Percentiles rank a stretch among this genome's conserved stretches.
These are phyloP conservation scores for Lactuca sativa DNA, from an alignment of 129 eudicot genomes.

Conservation along the genomic window DNA sequence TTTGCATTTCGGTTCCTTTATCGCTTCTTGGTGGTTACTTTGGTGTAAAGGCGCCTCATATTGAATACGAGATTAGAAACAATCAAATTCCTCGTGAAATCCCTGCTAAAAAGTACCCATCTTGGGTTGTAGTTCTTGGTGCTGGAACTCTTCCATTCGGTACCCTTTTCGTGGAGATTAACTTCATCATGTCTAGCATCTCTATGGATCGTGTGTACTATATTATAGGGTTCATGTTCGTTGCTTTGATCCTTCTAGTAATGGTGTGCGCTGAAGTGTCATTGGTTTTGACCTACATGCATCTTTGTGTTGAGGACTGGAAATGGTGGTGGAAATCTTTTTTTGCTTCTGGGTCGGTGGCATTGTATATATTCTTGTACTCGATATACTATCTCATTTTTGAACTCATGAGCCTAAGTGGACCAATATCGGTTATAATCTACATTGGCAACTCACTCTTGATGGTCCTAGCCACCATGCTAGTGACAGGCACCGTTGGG, in stretches of 20 bases:
- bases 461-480: conserved; percentile 45
- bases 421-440: conserved; percentile 39
- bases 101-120: conserved; percentile 64
- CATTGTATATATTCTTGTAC: conserved; percentile 43
- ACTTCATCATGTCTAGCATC: conserved; percentile 47
- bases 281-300: conserved; percentile 37
- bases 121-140: conserved; percentile 78
- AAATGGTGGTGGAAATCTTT: conserved; percentile 55
- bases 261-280: conserved; percentile 43
- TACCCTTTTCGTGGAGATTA: conserved; percentile 45
- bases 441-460: conserved; percentile 43
- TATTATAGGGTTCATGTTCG: conserved; percentile 39
- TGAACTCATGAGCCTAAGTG: conserved; percentile 45
- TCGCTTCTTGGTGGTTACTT: conserved; percentile 44
- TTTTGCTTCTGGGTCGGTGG: conserved; percentile 49
- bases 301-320: conserved; percentile 39
- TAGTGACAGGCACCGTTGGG: conserved; percentile 43
- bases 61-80: conserved; percentile 50
- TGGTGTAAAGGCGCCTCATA: conserved; percentile 44
- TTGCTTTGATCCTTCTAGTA: conserved; percentile 40
- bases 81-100: conserved; percentile 74
- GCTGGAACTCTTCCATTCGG: conserved; percentile 65
- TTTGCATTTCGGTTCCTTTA: conserved; percentile 48
- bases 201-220: conserved; percentile 46
- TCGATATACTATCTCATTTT: conserved; percentile 39